These are phyloP conservation scores for Cadophora luteo-olivacea DNA, from an alignment of 2,329 filamentous ascomycete species.

Conservation along the genomic window DNA sequence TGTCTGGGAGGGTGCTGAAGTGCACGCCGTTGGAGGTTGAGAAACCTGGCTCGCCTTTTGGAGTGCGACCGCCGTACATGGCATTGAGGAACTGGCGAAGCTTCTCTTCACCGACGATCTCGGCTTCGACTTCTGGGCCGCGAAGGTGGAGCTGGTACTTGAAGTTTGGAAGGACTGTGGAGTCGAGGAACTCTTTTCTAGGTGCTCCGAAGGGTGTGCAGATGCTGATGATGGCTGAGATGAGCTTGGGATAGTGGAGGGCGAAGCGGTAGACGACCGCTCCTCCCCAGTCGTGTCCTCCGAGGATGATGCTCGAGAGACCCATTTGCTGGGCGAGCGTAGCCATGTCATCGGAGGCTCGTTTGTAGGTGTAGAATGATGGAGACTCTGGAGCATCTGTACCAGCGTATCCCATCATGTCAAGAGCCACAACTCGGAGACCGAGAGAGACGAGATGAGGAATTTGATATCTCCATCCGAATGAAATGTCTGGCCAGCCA, in stretches of 20 bases:
- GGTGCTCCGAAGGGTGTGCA: constrained; percentile 78
- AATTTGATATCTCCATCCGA: constrained; percentile 91
- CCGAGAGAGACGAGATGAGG: constrained; percentile 75
- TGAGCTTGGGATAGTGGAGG: constrained; percentile 74
- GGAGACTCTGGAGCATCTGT: constrained; percentile 72
- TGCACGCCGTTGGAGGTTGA: constrained; percentile 65
- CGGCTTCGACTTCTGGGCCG: constrained; percentile 68
- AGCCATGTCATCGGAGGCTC: constrained; percentile 75
- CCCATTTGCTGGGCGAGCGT: constrained; percentile 64
- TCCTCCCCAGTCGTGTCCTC: constrained; percentile 91
- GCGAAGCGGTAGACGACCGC: constrained; percentile 76
- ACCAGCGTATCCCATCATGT: constrained; percentile 85
- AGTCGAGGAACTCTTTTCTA: constrained; percentile 55
- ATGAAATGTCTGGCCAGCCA: constrained; percentile 82
- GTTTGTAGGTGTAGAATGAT: constrained; percentile 73
- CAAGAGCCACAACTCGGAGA: constrained; percentile 81
- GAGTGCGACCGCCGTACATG: constrained; percentile 71
- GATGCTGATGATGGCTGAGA: constrained; percentile 78
- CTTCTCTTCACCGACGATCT: constrained; percentile 62
- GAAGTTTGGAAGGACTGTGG: constrained; percentile 70
- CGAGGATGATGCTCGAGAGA: constrained; percentile 71
- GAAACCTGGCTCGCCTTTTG: constrained; percentile 64
- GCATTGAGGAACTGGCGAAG: constrained; percentile 74
- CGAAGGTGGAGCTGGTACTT: constrained; percentile 84
- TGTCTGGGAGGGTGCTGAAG: constrained; percentile 64